A percentile compares a stretch with the other conserved stretches of the same genome.
phyloP scores from a whole-genome alignment of 345 rosid genomes.

The Moricandia arvensis region DNA sequence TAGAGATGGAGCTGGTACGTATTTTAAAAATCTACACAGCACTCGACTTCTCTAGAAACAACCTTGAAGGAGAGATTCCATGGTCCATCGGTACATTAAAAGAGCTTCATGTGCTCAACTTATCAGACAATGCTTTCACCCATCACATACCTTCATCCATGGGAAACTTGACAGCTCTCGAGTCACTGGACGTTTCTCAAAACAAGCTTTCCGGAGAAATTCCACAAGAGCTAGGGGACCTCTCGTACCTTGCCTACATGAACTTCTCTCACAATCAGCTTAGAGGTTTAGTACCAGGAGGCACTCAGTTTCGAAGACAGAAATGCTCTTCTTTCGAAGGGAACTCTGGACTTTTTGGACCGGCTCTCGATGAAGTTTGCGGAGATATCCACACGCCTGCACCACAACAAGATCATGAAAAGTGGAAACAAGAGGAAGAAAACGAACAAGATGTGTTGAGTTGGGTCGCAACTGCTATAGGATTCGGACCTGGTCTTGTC shows the following conservation, averaged over 20 bases:
- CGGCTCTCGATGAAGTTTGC: neutral
- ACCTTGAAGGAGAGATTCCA: neutral
- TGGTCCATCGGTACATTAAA: neutral
- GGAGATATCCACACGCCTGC: neutral
- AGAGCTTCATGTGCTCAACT: conserved; percentile 3
- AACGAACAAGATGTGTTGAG: neutral
- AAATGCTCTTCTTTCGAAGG: neutral
- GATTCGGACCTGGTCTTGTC: neutral
- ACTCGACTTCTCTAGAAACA: neutral
- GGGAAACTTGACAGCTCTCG: conserved; percentile 5
- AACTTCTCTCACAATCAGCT: conserved; percentile 17
- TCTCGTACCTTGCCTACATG: neutral
- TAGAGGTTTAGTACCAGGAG: neutral
- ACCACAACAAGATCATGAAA: neutral
- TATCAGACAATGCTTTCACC: conserved; percentile 7
- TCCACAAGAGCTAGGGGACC: conserved; percentile 13
- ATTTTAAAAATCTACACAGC: neutral
- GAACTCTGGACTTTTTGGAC: neutral
- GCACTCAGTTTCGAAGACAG: neutral
- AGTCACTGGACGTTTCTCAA: conserved; percentile 24
- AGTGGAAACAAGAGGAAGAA: neutral
- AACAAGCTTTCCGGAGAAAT: conserved; percentile 26
- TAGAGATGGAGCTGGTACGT: neutral
- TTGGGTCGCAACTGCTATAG: neutral
- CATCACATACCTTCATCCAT: conserved; percentile 30